Evolutionary conservation across 305 asterid species (phyloP), one percentile per base, ranked within the genome.

Genomic region (Vinca major): DNA sequence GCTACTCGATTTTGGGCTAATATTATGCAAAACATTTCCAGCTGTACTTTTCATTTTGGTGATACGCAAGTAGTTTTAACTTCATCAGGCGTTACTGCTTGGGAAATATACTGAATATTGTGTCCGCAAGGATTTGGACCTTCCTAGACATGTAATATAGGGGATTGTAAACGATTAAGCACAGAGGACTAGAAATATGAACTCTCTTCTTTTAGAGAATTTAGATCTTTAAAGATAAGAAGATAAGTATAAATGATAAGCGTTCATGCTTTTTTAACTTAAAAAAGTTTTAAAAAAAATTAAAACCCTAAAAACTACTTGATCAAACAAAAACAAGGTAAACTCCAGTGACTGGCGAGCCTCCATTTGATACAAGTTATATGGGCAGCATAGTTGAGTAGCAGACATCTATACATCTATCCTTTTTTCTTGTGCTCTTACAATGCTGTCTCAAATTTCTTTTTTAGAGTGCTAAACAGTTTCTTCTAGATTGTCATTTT

Each of bases 11-110:
- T 50, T 54, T 51, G 41, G 36, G 33, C 16, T 60, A 7, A 43
- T 45, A 5, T 51, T 40, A 5, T 16, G 0, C 40, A 53, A 9
- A 54, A 3, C 53, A 26, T 26, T 26, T 26, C 33, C 33, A 26
- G 33, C 36, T 65, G 33, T 66, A 11, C 57, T 44, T 71, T 57
- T 53, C 56, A 53, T 53, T 53, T 10, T 71, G 44, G 19, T 13
- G 47, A 37, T 26, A 48, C 21, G 0, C 8, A 10, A 26, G 16
- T 8, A 41, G 49, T 16, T 63, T 63, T 44, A 12, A 45, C 26
- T 7, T 4, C 20, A 26, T 48, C 45, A 26, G 52, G 43, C 8
- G 26, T 20, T 37, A 12, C 50, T 56, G 36, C 47, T 45, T 41
- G 63, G 62, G 20, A 26, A 68, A 39, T 17, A 16, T 51, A 9